A percentile compares a stretch with the other conserved stretches of the same genome.
These are phyloP conservation scores for Suzukiozyma palmioleophila DNA, from an alignment of 1,139 yeast genomes.

Conservation along the genomic window DNA sequence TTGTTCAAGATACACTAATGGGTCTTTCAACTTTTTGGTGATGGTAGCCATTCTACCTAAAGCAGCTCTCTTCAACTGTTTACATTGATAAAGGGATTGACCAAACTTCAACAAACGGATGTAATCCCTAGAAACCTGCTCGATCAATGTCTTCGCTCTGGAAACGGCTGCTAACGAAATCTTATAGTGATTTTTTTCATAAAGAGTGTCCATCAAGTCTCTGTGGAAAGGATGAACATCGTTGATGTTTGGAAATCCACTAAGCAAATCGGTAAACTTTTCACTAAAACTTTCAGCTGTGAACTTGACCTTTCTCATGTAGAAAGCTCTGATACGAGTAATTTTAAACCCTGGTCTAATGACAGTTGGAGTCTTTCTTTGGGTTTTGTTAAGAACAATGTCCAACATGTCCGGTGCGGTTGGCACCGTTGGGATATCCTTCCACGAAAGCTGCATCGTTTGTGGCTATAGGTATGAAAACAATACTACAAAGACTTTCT, in stretches of 20 bases:
- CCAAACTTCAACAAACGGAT: constrained; percentile 91
- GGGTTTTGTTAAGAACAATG: constrained; percentile 94
- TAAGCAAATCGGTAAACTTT: constrained; percentile 78
- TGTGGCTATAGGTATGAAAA: not conserved
- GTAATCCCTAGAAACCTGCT: constrained; percentile 94
- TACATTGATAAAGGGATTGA: constrained; percentile 96
- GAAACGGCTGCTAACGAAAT: constrained; percentile 95
- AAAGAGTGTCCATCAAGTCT: constrained; percentile 94
- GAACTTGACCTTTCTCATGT: constrained; percentile 94
- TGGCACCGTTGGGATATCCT: constrained; percentile 94
- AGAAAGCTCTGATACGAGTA: constrained; percentile 94
- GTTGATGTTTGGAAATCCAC: constrained; percentile 92
- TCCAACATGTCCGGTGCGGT: constrained; percentile 90
- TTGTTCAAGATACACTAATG: constrained; percentile 89
- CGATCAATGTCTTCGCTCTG: constrained; percentile 88
- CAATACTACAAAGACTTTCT: not conserved
- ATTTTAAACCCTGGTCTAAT: constrained; percentile 95
- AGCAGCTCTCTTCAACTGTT: constrained; percentile 97
- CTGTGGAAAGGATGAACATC: constrained; percentile 98
- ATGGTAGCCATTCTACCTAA: constrained; percentile 99
- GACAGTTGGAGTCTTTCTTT: constrained; percentile 97
- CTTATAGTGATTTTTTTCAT: constrained; percentile 96
- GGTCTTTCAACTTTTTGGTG: constrained; percentile 90
- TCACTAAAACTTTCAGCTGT: constrained; percentile 96
- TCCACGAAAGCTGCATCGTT: constrained; percentile 93